Conservation (phyloP, 352 stramenopile genomes). For the Globisporangium rhizosaccharum region DNA sequence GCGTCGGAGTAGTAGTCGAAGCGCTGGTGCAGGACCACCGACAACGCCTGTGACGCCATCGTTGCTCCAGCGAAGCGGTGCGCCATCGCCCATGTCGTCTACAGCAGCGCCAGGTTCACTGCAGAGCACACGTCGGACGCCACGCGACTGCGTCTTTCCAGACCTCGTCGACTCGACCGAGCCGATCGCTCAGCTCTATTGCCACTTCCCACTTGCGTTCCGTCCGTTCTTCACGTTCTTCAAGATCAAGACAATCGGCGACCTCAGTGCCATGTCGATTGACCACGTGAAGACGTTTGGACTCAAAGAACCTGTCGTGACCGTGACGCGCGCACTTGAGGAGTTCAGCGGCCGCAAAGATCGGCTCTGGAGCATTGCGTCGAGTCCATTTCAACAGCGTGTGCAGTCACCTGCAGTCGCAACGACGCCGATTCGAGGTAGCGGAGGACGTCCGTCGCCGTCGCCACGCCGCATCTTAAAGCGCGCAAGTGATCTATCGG, state of each 20-base stretch:
- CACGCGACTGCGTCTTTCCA: slow-evolving; percentile 28
- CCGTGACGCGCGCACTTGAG: slow-evolving; percentile 44
- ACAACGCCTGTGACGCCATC: no score
- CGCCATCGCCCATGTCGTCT: neutral
- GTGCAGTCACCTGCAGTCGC: slow-evolving; percentile 14
- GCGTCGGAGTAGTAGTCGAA: no score
- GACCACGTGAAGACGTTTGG: slow-evolving; percentile 54
- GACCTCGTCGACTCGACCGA: slow-evolving; percentile 42
- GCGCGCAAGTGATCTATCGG: slow-evolving; percentile 13
- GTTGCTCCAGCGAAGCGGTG: neutral
- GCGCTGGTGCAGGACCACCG: no score
- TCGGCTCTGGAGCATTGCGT: slow-evolving; percentile 27
- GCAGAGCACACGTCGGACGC: neutral
- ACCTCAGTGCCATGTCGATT: slow-evolving; percentile 44
- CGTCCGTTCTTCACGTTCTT: slow-evolving; percentile 52
- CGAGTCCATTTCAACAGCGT: slow-evolving; percentile 35
- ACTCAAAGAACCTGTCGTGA: slow-evolving; percentile 50
- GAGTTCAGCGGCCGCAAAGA: slow-evolving; percentile 41
- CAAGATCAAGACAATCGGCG: slow-evolving; percentile 66
- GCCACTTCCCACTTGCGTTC: slow-evolving; percentile 51
- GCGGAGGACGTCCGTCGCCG: slow-evolving; percentile 11
- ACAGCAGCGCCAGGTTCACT: neutral
- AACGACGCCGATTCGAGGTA: slow-evolving; percentile 9
- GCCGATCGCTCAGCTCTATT: slow-evolving; percentile 38
- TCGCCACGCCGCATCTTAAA: slow-evolving; percentile 35